Conservation (phyloP, 768 basidiomycete genomes). For the Coprinopsis sp. region DNA sequence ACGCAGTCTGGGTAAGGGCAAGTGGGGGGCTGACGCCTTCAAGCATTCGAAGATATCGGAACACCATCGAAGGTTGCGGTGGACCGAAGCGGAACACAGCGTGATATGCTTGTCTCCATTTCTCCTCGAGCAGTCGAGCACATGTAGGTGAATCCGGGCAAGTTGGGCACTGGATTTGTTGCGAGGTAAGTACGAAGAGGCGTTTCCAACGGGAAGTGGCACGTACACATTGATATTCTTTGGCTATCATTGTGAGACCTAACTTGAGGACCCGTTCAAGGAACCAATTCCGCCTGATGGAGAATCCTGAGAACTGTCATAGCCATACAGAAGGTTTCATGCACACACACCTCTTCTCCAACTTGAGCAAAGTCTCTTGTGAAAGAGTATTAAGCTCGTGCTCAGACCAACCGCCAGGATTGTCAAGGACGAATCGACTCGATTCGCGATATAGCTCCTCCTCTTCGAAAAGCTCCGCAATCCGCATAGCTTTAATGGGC, state of each 20-base stretch:
- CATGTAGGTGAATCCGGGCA: conserved; percentile 80
- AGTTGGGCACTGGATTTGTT: conserved; percentile 56
- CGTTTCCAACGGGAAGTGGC: neutral
- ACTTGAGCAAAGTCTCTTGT: conserved; percentile 78
- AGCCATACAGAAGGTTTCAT: too few species aligned
- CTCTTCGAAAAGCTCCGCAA: conserved; percentile 87
- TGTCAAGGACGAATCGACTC: conserved; percentile 88
- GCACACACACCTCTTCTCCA: conserved; percentile 72
- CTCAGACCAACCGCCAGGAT: conserved; percentile 81
- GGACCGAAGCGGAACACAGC: conserved; percentile 87
- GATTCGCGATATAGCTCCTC: conserved; percentile 88
- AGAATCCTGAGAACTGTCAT: neutral
- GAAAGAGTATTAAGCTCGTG: conserved; percentile 79
- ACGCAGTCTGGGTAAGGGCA: conserved; percentile 78
- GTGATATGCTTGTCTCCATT: conserved; percentile 87
- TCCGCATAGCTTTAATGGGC: conserved; percentile 89
- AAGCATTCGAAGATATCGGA: conserved; percentile 83
- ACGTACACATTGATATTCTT: conserved; percentile 91
- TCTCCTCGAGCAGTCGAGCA: conserved; percentile 84
- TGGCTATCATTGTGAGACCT: conserved; percentile 79
- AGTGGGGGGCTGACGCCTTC: conserved; percentile 90
- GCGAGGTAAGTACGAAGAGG: neutral
- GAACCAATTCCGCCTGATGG: conserved; percentile 76
- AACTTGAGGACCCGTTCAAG: conserved; percentile 91
- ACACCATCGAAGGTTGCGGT: conserved; percentile 89